A percentile compares a stretch with the other conserved stretches of the same genome.
Evolutionary conservation across 2,329 filamentous ascomycete species (phyloP).

Genomic region (Aspergillus sp.): DNA sequence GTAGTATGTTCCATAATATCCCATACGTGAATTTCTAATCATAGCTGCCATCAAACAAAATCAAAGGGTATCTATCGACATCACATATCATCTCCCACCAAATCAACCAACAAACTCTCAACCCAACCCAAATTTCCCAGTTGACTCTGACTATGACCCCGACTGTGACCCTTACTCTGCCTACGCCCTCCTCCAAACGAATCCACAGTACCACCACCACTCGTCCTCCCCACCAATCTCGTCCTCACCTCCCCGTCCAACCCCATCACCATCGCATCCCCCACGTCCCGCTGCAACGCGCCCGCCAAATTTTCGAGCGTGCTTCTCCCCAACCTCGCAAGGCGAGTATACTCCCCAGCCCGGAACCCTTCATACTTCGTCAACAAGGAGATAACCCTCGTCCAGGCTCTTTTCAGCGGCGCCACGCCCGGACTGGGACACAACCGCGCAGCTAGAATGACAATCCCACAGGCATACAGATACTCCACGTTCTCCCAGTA

Average conservation of each 20-base stretch:
- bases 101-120: constrained; percentile 17
- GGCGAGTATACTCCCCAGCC: background rate
- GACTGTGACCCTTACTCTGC: background rate
- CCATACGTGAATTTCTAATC: background rate
- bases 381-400: constrained; percentile 3
- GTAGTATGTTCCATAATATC: too few species aligned
- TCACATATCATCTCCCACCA: background rate
- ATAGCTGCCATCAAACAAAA: background rate
- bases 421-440: constrained; percentile 1
- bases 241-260: background rate
- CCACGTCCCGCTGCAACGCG: background rate
- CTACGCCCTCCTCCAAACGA: background rate
- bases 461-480: constrained; percentile 16
- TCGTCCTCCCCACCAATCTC: background rate
- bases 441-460: constrained; percentile 14
- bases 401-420: constrained; percentile 4
- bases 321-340: constrained; percentile 8
- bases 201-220: background rate
- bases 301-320: background rate
- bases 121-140: constrained; percentile 12
- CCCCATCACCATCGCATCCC: background rate
- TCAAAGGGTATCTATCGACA: background rate
- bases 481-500: constrained; percentile 22
- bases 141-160: background rate
- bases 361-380: background rate